These are phyloP conservation scores for Lasiodiplodia sp. DNA, from an alignment of 2,329 filamentous ascomycete species.

Conservation along the genomic window DNA sequence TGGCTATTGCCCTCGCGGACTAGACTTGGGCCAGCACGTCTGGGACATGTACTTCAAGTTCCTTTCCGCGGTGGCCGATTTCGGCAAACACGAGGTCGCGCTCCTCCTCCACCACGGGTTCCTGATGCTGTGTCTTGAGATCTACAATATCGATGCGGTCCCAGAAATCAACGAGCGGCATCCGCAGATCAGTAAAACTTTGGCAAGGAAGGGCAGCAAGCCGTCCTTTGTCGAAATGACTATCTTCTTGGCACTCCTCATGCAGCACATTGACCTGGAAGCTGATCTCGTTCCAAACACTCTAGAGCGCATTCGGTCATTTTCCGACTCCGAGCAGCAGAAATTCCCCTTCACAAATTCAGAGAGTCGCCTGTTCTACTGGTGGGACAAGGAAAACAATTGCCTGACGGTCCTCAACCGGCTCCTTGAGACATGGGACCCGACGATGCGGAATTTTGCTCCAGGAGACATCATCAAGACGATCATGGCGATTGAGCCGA, in stretches of 20 bases:
- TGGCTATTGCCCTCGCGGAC: slow-evolving; percentile 9
- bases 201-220: slow-evolving; percentile 36
- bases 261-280: slow-evolving; percentile 36
- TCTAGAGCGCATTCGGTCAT: slow-evolving; percentile 35
- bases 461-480: slow-evolving; percentile 45
- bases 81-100: slow-evolving; percentile 14
- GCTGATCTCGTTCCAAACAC: slow-evolving; percentile 30
- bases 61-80: not conserved
- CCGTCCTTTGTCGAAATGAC: slow-evolving; percentile 21
- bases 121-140: slow-evolving; percentile 17
- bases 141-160: slow-evolving; percentile 2
- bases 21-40: slow-evolving; percentile 6
- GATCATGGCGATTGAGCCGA: slow-evolving; percentile 35
- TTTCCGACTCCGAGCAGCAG: slow-evolving; percentile 34
- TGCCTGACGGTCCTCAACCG: slow-evolving; percentile 44
- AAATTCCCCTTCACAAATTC: slow-evolving; percentile 40
- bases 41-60: slow-evolving; percentile 29
- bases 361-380: slow-evolving; percentile 37
- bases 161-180: not conserved
- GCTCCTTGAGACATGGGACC: slow-evolving; percentile 45
- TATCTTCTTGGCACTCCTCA: not conserved
- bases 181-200: slow-evolving; percentile 34
- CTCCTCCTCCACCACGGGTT: slow-evolving; percentile 22
- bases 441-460: slow-evolving; percentile 38
- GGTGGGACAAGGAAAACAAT: slow-evolving; percentile 41